Evolutionary conservation across 2,329 filamentous ascomycete species (phyloP), one percentile per base, ranked within the genome.

Genomic region (Allantophomopsis lycopodina): DNA sequence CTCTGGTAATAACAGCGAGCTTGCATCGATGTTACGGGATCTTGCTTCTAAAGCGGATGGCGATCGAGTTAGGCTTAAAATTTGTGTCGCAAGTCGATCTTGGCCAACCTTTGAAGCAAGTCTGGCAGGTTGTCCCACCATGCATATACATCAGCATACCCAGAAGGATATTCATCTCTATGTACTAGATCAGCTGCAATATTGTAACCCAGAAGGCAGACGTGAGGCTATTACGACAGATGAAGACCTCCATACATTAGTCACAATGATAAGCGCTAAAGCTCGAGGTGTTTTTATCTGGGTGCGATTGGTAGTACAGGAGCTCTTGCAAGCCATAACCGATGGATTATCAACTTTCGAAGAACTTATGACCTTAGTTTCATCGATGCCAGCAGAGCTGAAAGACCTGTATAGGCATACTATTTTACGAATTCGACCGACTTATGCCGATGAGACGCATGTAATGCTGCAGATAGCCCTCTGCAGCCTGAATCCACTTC

Each of bases 261-360:
- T 46, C 1, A 13, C 42, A 2, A 30, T 43, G 3, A 43, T 50
- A 30, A 41, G 39, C 11, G 11, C 36, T 3, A 46, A 35, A 15
- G 44, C 50, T 2, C 23, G 39, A 3, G 50, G 50, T 7, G 44
- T 53, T 2, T 53, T 53, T 35, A 40, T 53, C 2, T 53, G 48
- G 50, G 43, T 50, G 7, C 13, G 18, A 7, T 21, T 53, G 5
- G 49, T 53, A 4, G 42, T 51, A 3, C 15, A 32, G 2, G 34
- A 41, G 1, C 38, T 52, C 1, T 15, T 48, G 1, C 15, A 45
- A 35, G 46, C 36, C 11, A 21, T 49, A 4, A 18, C 36, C 12
- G 46, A 48, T 32, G 46, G 48, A 4, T 39, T 42, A 12, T 20
- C 20, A 16, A 16, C 32, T 10, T 34, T 49, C 17, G 40, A 42